A percentile compares a stretch with the other conserved stretches of the same genome.
Evolutionary conservation across 345 rosid species (phyloP).

Genomic region (Clarkia xantiana): DNA sequence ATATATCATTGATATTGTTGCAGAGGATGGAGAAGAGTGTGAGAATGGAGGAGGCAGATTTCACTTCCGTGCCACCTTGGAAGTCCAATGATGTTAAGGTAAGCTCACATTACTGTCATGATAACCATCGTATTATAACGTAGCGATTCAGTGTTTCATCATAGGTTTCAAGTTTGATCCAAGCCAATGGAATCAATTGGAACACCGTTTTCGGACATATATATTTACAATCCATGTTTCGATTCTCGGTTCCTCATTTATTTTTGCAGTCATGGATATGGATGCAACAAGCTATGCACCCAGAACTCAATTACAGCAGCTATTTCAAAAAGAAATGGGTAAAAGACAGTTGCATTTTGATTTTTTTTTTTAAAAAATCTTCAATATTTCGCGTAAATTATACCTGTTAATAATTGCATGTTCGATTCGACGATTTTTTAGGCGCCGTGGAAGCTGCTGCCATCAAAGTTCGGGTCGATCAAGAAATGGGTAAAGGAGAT

Average conservation of each 20-base stretch:
- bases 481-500: slow-evolving; percentile 82
- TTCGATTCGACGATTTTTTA: slow-evolving; percentile 4
- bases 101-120: neutral
- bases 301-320: slow-evolving; percentile 71
- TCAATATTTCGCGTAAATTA: too few species aligned
- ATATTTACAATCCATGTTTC: too few species aligned
- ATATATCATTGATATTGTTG: neutral
- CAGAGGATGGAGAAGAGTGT: slow-evolving; percentile 41
- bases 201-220: too few species aligned
- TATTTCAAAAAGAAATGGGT: slow-evolving; percentile 80
- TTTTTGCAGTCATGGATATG: slow-evolving; percentile 81
- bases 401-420: too few species aligned
- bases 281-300: slow-evolving; percentile 99
- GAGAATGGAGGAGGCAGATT: slow-evolving; percentile 51
- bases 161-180: too few species aligned
- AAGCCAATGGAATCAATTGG: too few species aligned
- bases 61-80: slow-evolving; percentile 69
- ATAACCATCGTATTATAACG: too few species aligned
- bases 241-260: too few species aligned
- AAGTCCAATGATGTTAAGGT: slow-evolving; percentile 85
- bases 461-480: slow-evolving; percentile 35
- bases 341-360: too few species aligned
- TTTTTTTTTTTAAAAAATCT: too few species aligned
- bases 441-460: slow-evolving; percentile 59
- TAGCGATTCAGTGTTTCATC: too few species aligned